Base-by-base conservation (phyloP, 192 early-diverging fungal genomes). In the Umbelopsis isabellina region DNA sequence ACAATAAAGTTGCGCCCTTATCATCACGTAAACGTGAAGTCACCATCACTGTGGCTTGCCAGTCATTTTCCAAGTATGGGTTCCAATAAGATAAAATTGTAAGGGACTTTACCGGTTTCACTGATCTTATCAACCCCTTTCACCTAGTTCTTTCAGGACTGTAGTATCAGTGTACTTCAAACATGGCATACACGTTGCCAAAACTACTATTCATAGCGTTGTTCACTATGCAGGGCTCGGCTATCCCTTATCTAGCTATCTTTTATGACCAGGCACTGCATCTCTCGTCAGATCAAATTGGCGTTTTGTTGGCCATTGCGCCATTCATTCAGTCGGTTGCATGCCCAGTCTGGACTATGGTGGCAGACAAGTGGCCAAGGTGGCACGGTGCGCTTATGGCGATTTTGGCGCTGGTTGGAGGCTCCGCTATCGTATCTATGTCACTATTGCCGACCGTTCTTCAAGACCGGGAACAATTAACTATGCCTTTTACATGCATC, bases 301-400 rank as follows among this genome's bases (percentile, higher is more conserved):
- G 76, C 11, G 20, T 67, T 30, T 49, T 78, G n/a, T 69, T 78
- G 21, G 72, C 76, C 33, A 70, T 78, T 25, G 76, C 76, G 3
- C 76, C 76, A n/a, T 78, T 78, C n/a, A 67, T 78, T 65, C 65
- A 73, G 22, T 68, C 76, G 8, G 21, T 70, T 21, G 72, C 72
- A 16, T 78, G 76, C 49, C 76, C 76, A 6, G 47, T 78, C 15
- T 78, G 76, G 76, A 78, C 76, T 7, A 45, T 67, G 16, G n/a
- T 78, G 9, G 76, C 68, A 12, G 76, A 78, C 50, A 65, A 45
- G 61, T 46, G 48, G 48, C 72, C 72, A 48, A 52, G 70, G 27
- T 64, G 51, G 33, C 76, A 78, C 55, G 52, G 72, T 46, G 30
- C 49, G 3, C 52, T 73, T 22, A 74, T 78, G 67, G 65, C 58